A percentile compares a stretch with the other conserved stretches of the same genome.
phyloP scores from a whole-genome alignment of 805 yeast species.

The Teunomyces stri region DNA sequence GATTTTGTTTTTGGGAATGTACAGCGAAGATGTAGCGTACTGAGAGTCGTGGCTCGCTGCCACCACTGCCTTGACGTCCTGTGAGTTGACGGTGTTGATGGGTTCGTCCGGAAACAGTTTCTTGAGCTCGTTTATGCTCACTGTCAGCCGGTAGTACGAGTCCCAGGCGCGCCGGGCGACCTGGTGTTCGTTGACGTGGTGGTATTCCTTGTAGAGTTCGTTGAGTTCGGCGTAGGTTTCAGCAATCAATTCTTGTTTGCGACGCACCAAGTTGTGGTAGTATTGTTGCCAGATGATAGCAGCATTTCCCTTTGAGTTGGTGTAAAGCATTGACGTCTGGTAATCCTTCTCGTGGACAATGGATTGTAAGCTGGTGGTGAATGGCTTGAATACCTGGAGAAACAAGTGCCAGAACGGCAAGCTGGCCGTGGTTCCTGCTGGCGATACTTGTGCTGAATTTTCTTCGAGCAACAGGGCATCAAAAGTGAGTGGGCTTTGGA shows the following conservation, averaged over 20 bases:
- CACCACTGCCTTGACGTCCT: slow-evolving; percentile 1
- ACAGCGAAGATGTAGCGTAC: slow-evolving; percentile 22
- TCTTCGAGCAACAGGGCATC: slow-evolving; percentile 24
- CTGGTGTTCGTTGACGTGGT: slow-evolving; percentile 19
- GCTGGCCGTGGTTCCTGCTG: background rate
- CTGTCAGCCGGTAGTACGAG: slow-evolving; percentile 27
- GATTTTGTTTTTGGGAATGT: slow-evolving; percentile 26
- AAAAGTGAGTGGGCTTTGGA: slow-evolving; percentile 34
- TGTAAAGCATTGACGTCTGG: slow-evolving; percentile 23
- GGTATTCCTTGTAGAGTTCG: slow-evolving; percentile 28
- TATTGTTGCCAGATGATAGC: slow-evolving; percentile 36
- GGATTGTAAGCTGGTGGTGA: slow-evolving; percentile 20
- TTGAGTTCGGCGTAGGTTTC: slow-evolving; percentile 26
- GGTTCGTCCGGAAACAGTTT: slow-evolving; percentile 2
- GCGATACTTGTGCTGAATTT: background rate
- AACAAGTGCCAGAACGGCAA: slow-evolving; percentile 25
- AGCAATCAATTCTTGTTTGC: slow-evolving; percentile 24
- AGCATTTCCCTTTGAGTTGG: slow-evolving; percentile 20
- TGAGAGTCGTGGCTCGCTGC: slow-evolving; percentile 15
- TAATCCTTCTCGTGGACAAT: slow-evolving; percentile 29
- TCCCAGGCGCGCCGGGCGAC: slow-evolving; percentile 8
- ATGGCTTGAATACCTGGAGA: slow-evolving; percentile 19
- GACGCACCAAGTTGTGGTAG: slow-evolving; percentile 20
- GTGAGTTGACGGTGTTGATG: slow-evolving; percentile 7
- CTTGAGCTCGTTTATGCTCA: slow-evolving; percentile 16